phyloP scores from a whole-genome alignment of 169 alveolate species.

The Besnoitia besnoiti region DNA sequence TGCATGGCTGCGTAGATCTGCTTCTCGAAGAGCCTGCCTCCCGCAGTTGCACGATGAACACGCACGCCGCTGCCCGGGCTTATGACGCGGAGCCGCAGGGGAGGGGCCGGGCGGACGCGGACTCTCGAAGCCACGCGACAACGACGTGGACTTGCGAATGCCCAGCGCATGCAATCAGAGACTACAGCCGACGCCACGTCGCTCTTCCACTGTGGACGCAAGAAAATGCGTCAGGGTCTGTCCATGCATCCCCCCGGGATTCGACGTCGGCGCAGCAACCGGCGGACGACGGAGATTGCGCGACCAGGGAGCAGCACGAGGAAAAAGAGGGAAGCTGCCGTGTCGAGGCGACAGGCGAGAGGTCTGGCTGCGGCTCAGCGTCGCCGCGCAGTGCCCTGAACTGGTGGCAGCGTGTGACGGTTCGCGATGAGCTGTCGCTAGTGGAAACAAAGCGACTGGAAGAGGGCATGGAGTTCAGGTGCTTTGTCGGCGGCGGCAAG shows the following conservation, averaged over 20 bases:
- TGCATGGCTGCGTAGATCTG: constrained; percentile 22
- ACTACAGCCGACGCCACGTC: background rate
- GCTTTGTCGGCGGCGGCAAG: background rate
- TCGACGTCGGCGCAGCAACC: background rate
- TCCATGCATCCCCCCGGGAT: background rate
- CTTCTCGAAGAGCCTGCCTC: background rate
- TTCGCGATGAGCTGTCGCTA: constrained; percentile 8
- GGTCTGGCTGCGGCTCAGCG: no score
- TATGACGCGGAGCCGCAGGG: no score
- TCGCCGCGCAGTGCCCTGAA: background rate
- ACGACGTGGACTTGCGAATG: no score
- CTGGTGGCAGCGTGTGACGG: background rate
- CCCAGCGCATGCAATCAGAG: background rate
- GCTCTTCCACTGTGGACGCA: background rate
- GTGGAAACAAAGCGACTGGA: constrained; percentile 34
- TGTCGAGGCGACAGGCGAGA: background rate
- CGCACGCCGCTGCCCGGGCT: no score
- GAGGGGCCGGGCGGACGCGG: no score
- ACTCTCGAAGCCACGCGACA: no score
- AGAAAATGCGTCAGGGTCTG: background rate
- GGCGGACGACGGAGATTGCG: background rate
- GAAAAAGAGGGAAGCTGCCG: background rate
- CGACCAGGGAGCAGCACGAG: background rate
- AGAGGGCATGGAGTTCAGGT: constrained; percentile 38
- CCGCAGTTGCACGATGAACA: background rate